Percentiles rank a stretch among this genome's conserved stretches.
Conservation (phyloP, 495 filamentous ascomycete species). For the Tuber calosporum region DNA sequence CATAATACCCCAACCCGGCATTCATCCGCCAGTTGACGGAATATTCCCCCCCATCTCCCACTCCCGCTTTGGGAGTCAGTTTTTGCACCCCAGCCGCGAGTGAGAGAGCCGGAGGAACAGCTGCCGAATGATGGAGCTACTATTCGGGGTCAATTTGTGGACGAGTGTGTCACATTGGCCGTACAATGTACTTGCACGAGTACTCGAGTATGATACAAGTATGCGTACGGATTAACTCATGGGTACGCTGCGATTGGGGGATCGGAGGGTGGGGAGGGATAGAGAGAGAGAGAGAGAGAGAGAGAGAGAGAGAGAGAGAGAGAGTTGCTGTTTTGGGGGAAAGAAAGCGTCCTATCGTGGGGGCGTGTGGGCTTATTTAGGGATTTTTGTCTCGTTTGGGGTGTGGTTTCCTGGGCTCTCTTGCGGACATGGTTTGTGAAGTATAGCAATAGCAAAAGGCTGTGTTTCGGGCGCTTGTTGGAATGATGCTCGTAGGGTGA, state of each 20-base stretch:
- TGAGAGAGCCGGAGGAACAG: not conserved
- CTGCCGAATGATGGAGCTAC: not conserved
- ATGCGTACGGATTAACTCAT: not conserved
- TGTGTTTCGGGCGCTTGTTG: not conserved
- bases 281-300: too few species aligned
- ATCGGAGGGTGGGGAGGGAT: too few species aligned
- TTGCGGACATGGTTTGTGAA: not conserved
- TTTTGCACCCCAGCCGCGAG: not conserved
- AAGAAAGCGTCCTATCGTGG: not conserved
- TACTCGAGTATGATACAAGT: not conserved
- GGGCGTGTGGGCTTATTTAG: not conserved
- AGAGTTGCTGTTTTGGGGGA: not conserved
- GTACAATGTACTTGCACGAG: not conserved
- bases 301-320: too few species aligned
- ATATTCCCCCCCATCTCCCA: not conserved
- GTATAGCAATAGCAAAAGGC: not conserved
- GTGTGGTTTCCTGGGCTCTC: not conserved
- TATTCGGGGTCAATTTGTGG: not conserved
- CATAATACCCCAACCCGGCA: not conserved
- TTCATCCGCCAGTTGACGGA: not conserved
- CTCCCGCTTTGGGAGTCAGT: not conserved
- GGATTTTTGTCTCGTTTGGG: not conserved
- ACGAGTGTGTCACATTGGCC: not conserved
- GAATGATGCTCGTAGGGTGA: not conserved
- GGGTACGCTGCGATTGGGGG: not conserved